A percentile compares a stretch with the other conserved stretches of the same genome.
These are phyloP conservation scores for Chrysopogon serrulatus DNA, from an alignment of 176 grass and related monocot species.

Conservation along the genomic window DNA sequence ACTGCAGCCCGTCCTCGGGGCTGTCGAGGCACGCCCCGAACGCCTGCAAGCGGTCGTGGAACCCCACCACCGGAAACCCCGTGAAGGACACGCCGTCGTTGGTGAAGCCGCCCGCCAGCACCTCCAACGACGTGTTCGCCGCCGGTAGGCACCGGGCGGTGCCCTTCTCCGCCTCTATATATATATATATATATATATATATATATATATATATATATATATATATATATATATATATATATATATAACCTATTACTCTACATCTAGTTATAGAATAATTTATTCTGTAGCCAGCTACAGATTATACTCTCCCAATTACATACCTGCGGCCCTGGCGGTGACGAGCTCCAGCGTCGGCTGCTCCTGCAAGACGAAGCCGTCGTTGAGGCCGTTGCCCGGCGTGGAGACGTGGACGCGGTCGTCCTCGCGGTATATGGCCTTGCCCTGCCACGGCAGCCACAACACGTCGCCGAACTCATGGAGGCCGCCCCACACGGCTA, in stretches of 20 bases:
- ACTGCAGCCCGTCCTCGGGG: conserved; percentile 13
- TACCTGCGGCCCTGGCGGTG: too few relatives aligned
- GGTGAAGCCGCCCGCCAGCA: not conserved
- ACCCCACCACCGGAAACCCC: conserved; percentile 41
- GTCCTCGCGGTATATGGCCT: conserved; percentile 15
- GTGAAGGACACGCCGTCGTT: conserved; percentile 23
- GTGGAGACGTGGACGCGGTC: not conserved
- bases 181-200: too few relatives aligned
- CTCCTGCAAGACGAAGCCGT: not conserved
- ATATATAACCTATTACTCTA: too few relatives aligned
- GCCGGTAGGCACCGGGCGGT: not conserved
- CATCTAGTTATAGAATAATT: too few relatives aligned
- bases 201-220: too few relatives aligned
- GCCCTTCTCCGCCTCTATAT: not conserved
- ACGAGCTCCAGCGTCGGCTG: not conserved
- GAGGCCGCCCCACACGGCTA: not conserved
- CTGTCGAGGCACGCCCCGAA: conserved; percentile 12
- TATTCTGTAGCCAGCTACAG: too few relatives aligned
- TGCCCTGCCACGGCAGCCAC: not conserved
- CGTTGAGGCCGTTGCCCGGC: not conserved
- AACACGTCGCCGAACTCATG: conserved; percentile 7
- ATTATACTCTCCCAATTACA: too few relatives aligned
- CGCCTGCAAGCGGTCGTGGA: conserved; percentile 39
- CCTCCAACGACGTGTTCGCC: too few relatives aligned
- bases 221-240: too few relatives aligned